Evolutionary conservation across 2,329 filamentous ascomycete genomes (phyloP), one percentile per base, ranked within the genome.

Genomic region (Gnomoniopsis smithogilvyi): DNA sequence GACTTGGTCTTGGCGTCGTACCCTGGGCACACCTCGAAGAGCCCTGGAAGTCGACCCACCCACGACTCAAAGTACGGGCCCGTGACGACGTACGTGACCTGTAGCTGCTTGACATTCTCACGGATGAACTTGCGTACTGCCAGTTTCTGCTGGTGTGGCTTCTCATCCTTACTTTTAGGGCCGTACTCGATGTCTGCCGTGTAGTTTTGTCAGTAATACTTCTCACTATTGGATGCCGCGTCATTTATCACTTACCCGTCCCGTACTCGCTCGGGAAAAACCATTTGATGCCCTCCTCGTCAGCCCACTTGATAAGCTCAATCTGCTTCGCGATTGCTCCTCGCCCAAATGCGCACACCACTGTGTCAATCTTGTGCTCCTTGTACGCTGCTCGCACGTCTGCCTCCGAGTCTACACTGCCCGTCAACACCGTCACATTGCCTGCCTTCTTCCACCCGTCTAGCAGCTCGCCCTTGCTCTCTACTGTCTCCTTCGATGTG

Each of bases 221-320:
- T 24, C 1, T 21, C 11, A 15, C 8, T 30, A 30, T 8, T n/a
- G 26, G 4, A 4, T 4, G 19, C 45, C n/a, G 2, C 45, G 19
- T 10, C 19, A 14, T 11, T 7, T 24, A 12, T 24, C 45, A 47
- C 45, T 22, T 14, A 47, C 45, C 45, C 1, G 83, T 89, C 58
- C 84, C 84, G 67, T 86, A 90, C 68, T 90, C 87, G 8, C 83
- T 87, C 0, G 87, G 86, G 63, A 88, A 82, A 74, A 90, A 88
- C 76, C 83, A 83, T 62, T 80, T 78, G 34, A 90, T 80, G 24
- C 72, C 77, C 2, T 73, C 69, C 55, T 77, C 70, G 43, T 84
- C 81, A 14, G 87, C 86, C 24, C 87, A 74, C 47, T 74, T 74
- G 54, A 91, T 79, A n/a, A 90, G 78, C 3, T 80, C 73, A 58